Evolutionary conservation across 345 rosid genomes (phyloP), one percentile per base, ranked within the genome.

Genomic region (Camelina laxa): DNA sequence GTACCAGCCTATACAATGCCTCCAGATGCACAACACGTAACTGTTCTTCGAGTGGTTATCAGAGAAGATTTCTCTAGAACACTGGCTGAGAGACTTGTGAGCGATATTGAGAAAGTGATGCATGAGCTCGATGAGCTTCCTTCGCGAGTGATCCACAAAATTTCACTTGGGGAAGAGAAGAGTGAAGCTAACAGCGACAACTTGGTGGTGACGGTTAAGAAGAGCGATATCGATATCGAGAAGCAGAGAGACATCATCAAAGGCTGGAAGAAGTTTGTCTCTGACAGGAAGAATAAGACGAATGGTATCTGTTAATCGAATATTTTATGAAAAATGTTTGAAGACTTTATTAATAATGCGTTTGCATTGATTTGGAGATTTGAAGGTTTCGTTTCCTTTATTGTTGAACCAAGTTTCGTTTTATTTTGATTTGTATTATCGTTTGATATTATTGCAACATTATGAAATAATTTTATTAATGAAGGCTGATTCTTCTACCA

Each of bases 1-100:
- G 87, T 92, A 35, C 98, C 96, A 0, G 95, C 98, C 2, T 92
- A 92, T 55, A 86, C 96, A 4, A 92, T 92, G 98, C 96, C 98
- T 2, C 82, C 98, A 1, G 81, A 92, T 19, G 98, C 96, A 5
- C 84, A 90, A 75, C 96, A 88, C 55, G 42, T 92, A 1, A 87
- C 98, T 0, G 98, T 92, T 58, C 91, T 92, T 6, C 85, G 98
- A 0, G 92, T 90, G 9, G 97, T 92, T 15, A 72, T 92, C 2
- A 69, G 98, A 49, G 98, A 90, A 83, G 98, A 92, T 65, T 90
- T 92, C 72, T 84, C 92, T 7, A 81, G 94, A 60, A 74, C 91
- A 49, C 81, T 92, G 0, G 98, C 96, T 0, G 91, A 90, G 84
- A 69, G 79, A 59, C 79, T 79, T 65, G 96, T 91, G 80, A 31